Conservation (phyloP, 2,329 filamentous ascomycete genomes). For the Tympanopsis confertula region DNA sequence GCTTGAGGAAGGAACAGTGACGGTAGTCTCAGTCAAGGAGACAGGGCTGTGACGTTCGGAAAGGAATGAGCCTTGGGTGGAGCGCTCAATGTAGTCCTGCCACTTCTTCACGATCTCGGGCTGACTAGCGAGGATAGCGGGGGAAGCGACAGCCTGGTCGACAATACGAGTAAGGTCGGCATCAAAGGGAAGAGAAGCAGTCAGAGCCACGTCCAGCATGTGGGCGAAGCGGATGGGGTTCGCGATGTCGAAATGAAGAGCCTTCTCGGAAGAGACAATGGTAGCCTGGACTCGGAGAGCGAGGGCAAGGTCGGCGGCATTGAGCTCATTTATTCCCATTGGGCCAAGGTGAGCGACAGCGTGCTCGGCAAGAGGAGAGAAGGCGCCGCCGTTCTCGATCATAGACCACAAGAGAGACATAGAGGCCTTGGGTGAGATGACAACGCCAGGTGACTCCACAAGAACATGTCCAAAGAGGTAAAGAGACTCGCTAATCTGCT, state of each 20-base stretch:
- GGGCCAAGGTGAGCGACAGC: conserved; percentile 47
- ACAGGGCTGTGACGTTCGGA: conserved; percentile 30
- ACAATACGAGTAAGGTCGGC: not conserved
- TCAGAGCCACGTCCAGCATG: not conserved
- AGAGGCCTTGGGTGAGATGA: conserved; percentile 38
- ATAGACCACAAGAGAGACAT: conserved; percentile 52
- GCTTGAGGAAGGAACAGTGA: conserved; percentile 44
- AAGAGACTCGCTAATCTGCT: conserved; percentile 60
- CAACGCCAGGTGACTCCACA: conserved; percentile 30
- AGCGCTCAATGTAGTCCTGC: conserved; percentile 21
- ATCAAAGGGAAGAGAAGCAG: not conserved
- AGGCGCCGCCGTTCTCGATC: conserved; percentile 51
- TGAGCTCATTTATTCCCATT: conserved; percentile 43
- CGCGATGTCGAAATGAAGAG: conserved; percentile 5
- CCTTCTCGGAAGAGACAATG: conserved; percentile 22
- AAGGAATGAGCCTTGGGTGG: conserved; percentile 33
- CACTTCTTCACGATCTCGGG: not conserved
- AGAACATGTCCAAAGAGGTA: conserved; percentile 38
- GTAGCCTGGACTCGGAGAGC: conserved; percentile 13
- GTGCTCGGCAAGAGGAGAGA: conserved; percentile 47
- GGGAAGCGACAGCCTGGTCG: not conserved
- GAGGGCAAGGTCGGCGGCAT: conserved; percentile 17
- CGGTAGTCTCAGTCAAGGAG: conserved; percentile 33
- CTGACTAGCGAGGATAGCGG: not conserved
- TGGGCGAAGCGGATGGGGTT: not conserved